A percentile compares a stretch with the other conserved stretches of the same genome.
Conservation (phyloP, 1,284 basidiomycete genomes). For the Phlebopus sp. region DNA sequence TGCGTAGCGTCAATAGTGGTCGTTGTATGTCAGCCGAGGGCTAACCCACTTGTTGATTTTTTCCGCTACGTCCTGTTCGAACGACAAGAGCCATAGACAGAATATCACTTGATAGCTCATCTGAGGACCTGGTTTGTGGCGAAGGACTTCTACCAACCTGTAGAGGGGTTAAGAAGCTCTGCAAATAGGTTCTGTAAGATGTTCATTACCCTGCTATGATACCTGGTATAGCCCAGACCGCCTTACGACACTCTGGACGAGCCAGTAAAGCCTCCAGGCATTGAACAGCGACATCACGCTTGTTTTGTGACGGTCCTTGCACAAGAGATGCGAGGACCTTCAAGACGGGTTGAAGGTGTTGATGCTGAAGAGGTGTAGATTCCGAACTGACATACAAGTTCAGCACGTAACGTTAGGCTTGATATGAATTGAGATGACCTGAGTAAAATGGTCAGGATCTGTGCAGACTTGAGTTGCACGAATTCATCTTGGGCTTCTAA, state of each 20-base stretch:
- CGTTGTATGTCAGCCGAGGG: neutral
- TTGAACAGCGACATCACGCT: conserved; percentile 88
- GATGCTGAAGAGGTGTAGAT: conserved; percentile 47
- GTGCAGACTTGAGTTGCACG: conserved; percentile 84
- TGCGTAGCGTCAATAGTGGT: conserved; percentile 28
- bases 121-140: conserved; percentile 79
- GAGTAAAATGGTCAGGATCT: conserved; percentile 86
- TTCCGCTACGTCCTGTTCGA: conserved; percentile 82
- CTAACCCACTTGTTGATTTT: conserved; percentile 73
- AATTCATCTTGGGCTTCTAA: conserved; percentile 91
- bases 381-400: conserved; percentile 49
- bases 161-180: too few species aligned
- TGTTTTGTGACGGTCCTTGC: conserved; percentile 60
- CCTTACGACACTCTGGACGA: conserved; percentile 72
- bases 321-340: conserved; percentile 63
- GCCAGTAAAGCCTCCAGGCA: conserved; percentile 86
- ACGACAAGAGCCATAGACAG: conserved; percentile 93
- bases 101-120: conserved; percentile 93
- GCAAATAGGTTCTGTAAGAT: conserved; percentile 1
- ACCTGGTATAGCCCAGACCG: conserved; percentile 68
- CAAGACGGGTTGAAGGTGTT: conserved; percentile 67
- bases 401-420: conserved; percentile 5
- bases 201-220: conserved; percentile 59
- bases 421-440: conserved; percentile 40
- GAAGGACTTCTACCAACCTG: conserved; percentile 78